Evolutionary conservation across 1,284 basidiomycete species (phyloP).

Genomic region (Marasmius fiardii): DNA sequence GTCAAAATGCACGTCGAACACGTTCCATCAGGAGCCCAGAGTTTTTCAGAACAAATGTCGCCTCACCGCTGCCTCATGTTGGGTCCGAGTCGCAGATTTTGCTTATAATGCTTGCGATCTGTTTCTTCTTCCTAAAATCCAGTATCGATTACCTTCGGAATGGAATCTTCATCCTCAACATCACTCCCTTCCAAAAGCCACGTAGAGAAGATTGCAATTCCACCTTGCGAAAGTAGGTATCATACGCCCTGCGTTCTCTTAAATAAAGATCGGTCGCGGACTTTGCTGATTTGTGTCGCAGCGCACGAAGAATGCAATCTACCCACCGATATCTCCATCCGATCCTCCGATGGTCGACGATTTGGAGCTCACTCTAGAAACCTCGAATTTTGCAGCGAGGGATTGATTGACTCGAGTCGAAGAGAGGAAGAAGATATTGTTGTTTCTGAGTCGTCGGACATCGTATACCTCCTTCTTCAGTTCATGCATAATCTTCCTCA

Average conservation of each 20-base stretch:
- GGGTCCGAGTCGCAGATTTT: background rate
- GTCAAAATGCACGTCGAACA: background rate
- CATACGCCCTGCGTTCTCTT: no score
- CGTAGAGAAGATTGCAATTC: background rate
- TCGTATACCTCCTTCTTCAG: background rate
- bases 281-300: background rate
- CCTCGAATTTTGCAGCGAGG: background rate
- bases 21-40: background rate
- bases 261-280: background rate
- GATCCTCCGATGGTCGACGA: conserved; percentile 1
- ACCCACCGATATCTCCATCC: background rate
- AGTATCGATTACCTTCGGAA: background rate
- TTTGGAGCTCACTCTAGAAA: background rate
- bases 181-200: background rate
- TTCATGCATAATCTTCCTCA: conserved; percentile 2
- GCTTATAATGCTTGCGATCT: background rate
- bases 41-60: background rate
- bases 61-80: conserved; percentile 3
- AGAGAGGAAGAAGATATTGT: background rate
- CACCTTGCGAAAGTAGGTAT: background rate
- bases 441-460: background rate
- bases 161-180: background rate
- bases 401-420: background rate
- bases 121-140: background rate
- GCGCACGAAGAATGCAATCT: conserved; percentile 1